Conservation (phyloP, 2,329 filamentous ascomycete genomes). For the Scedosporium boydii region DNA sequence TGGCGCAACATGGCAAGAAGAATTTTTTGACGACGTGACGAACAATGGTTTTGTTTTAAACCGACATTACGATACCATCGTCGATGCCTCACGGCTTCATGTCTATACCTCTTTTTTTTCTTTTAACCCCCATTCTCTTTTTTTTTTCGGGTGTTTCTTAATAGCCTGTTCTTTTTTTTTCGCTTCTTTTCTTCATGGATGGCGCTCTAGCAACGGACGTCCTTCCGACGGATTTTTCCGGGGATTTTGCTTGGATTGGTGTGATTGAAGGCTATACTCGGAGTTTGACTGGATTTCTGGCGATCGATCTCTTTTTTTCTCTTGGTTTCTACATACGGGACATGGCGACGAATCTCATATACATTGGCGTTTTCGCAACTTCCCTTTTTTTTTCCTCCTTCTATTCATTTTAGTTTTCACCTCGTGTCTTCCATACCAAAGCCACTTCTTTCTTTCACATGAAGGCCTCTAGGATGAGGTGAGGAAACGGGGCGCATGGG, state of each 20-base stretch:
- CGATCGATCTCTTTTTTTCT: neutral
- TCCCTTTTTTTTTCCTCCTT: neutral
- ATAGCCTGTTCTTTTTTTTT: too few species aligned
- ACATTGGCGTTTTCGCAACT: neutral
- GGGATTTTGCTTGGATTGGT: neutral
- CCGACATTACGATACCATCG: neutral
- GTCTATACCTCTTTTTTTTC: too few species aligned
- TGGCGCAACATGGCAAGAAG: neutral
- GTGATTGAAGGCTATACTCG: neutral
- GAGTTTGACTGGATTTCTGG: neutral
- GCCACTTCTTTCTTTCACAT: neutral
- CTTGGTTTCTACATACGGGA: neutral
- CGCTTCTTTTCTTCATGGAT: neutral
- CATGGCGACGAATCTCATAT: neutral
- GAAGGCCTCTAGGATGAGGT: neutral
- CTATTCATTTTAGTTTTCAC: neutral
- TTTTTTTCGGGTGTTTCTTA: too few species aligned
- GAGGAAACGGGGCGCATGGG: neutral
- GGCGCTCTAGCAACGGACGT: too few species aligned
- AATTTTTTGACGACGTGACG: neutral
- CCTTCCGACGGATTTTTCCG: neutral
- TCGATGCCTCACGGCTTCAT: neutral
- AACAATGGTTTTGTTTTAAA: neutral
- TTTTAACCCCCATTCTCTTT: too few species aligned
- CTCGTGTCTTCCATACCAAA: neutral